Base-by-base conservation (phyloP, 179 eudicot species). In the Actinidia arguta region DNA sequence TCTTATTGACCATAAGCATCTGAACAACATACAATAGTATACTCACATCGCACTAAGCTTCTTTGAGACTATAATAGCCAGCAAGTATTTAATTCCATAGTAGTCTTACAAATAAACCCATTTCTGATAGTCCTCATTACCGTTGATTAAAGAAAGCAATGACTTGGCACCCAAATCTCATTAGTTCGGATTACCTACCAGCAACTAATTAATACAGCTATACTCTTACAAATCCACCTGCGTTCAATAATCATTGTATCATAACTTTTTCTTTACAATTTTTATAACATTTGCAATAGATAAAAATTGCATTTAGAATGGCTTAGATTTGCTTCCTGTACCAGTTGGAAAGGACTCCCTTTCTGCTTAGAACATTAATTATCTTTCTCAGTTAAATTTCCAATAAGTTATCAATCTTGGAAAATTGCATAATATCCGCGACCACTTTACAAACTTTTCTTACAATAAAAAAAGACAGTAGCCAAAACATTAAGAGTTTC, bases 271-370 rank as follows among this genome's bases (percentile, higher is more conserved):
- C 71, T 82, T 81, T 48, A 66, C 79, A 68, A 84, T 80, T 76
- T 78, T 76, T 31, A 79, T 47, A 87, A 75, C 62, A 85, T 86
- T 88, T 22, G 68, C 70, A 82, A 81, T 76, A 82, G 64, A 83
- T 47, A 79, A 83, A 81, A 81, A 52, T 84, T 84, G 78, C 83
- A 85, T 79, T 83, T 86, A 83, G 69, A 85, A 78, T 85, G 93
- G 93, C 93, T 90, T 90, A 85, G 85, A 90, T 90, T 90, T 90
- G 91, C 93, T 90, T 87, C 92, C 92, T 90, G 88, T 83, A 90
- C 91, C 93, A 87, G 85, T 76, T 86, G 89, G 75, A 84, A 88
- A 81, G 76, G 85, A 82, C 85, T 90, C 93, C 91, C 51, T 83
- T 85, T 90, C 93, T 90, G 93, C 88, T 87, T 88, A 88, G 80